Base-by-base conservation (phyloP, 768 basidiomycete species). In the Asterophora parasitica region DNA sequence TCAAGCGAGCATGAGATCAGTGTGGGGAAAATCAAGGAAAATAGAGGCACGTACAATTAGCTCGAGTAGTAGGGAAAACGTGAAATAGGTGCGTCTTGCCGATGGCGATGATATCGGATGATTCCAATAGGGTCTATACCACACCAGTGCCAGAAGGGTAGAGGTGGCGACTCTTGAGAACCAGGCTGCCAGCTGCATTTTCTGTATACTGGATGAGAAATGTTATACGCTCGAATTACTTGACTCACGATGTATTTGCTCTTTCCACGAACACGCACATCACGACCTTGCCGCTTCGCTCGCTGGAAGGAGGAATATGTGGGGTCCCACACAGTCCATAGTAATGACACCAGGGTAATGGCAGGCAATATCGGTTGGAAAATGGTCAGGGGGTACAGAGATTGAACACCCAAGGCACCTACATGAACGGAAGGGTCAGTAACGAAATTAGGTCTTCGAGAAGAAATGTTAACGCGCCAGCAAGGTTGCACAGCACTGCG, bases 281-380 rank as follows among this genome's bases (percentile, higher is more conserved):
- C 77, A 15, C 87, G 78, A 2, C 88, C 86, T 69, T 90, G 87
- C 34, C 77, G 68, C 55, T 78, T 76, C 10, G 83, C 81, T 54
- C 69, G 75, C 53, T 75, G 74, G 45, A 78, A 68, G 8, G 76
- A 69, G 17, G 75, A 65, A 63, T 91, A 92, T 15, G 86, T 87
- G 10, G 90, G 92, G 60, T 95, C 83, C 92, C 92, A 95, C 1
- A 76, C 80, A 0, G 82, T 81, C 85, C 92, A 94, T 5, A 85
- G 58, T 12, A 92, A 59, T 15, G 91, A 91, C 12, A 79, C 9
- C 0, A 82, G 36, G 23, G 72, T 65, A 15, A 87, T 36, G 3
- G 71, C 23, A 2, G 87, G 82, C 42, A 85, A 66, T 4, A 61
- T 51, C 8, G 76, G 75, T 42, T 65, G 57, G 32, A 68, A 37